Evolutionary conservation across 2,329 filamentous ascomycete genomes (phyloP), one percentile per base, ranked within the genome.

Genomic region (Pezicula rhizophila): DNA sequence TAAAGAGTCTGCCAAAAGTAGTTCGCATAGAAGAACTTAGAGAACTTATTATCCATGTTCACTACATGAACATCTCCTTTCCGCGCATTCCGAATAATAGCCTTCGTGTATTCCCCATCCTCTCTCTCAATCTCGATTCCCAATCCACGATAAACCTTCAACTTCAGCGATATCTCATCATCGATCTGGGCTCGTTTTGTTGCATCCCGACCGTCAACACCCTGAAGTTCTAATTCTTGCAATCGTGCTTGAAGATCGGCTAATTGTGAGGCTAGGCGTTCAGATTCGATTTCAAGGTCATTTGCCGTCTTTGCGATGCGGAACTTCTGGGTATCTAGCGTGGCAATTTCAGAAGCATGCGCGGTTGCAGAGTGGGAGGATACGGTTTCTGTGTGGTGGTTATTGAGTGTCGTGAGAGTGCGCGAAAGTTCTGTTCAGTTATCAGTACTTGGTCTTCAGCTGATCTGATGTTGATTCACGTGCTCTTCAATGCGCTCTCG

Each of bases 31-130:
- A 95, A 96, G 66, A 87, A 92, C 53, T 84, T 79, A 50, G 88
- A 92, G 66, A 96, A 91, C 71, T 93, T 95, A 60, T 87, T 84
- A 61, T 97, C 91, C 66, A 99, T 84, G 62, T 95, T 95, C 52
- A 99, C 85, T 44, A 97, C 88, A 66, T 96, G 89, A 45, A 97
- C 89, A 65, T 97, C 91, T 8, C 90, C 91, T 72, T 90, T 92
- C 56, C 82, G 78, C 52, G 84, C 84, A 64, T 95, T 96, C 53
- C 89, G 76, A 57, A 97, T 85, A 15, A 96, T 79, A 1, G 91
- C 92, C 63, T 88, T 87, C 58, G 79, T 84, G 72, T 92, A 96
- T 65, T 89, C 88, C 31, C 90, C 90, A 2, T 75, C 78, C n/a
- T 73, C 86, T 52, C 79, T 68, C 70, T 95, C 89, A 50, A 95